Conservation (phyloP, 768 basidiomycete species). For the Amanita subjunquillea region DNA sequence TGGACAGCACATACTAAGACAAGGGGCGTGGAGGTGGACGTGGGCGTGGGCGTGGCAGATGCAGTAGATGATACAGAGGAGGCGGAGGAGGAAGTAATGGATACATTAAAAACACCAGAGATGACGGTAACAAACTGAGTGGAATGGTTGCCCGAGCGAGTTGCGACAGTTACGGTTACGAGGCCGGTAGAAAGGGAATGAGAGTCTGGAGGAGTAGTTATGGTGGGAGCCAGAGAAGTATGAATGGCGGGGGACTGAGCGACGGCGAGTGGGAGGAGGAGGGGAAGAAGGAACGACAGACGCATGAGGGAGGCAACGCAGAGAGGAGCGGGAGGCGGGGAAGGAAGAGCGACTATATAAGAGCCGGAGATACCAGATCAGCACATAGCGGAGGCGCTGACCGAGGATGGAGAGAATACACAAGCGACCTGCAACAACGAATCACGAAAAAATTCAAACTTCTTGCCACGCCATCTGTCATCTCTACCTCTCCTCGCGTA, state of each 20-base stretch:
- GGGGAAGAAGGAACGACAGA: constrained; percentile 8
- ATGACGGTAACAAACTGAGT: constrained; percentile 43
- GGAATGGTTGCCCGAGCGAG: constrained; percentile 36
- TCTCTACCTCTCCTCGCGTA: background rate
- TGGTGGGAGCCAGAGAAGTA: constrained; percentile 5
- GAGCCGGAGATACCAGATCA: constrained; percentile 11
- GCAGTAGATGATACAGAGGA: constrained; percentile 29
- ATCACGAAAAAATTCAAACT: background rate
- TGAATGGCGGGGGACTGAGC: constrained; percentile 23
- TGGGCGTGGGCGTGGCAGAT: constrained; percentile 29
- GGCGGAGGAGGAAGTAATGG: constrained; percentile 33
- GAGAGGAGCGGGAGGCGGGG: constrained; percentile 7
- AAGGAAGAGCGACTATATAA: constrained; percentile 12
- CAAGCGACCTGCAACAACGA: background rate
- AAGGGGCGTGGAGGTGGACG: constrained; percentile 16
- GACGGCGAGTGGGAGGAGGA: constrained; percentile 10
- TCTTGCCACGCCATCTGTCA: constrained; percentile 1
- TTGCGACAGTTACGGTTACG: constrained; percentile 38
- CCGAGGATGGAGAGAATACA: background rate
- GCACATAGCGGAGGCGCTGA: constrained; percentile 1
- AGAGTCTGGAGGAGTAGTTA: constrained; percentile 31
- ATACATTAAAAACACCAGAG: constrained; percentile 55
- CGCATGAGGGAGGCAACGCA: constrained; percentile 8
- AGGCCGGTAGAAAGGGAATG: constrained; percentile 40
- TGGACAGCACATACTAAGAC: constrained; percentile 23